Evolutionary conservation across 2,329 filamentous ascomycete genomes (phyloP).

Genomic region (Taxawa tesnikishii): DNA sequence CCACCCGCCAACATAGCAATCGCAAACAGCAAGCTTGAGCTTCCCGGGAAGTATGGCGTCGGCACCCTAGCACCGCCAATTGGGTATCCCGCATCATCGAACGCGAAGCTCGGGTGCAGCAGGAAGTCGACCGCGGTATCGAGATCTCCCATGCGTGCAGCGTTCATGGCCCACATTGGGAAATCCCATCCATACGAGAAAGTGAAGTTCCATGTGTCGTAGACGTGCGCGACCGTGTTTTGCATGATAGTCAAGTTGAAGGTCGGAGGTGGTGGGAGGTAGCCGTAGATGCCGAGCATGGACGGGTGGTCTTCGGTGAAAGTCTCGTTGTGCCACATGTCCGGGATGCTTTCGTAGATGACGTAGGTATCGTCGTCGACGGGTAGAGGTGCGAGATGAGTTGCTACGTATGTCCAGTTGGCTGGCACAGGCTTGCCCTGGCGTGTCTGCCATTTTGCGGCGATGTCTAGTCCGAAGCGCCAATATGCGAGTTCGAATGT

Average conservation of each 20-base stretch:
- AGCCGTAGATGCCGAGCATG: conserved; percentile 18
- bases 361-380: conserved; percentile 38
- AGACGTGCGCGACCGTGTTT: conserved; percentile 17
- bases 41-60: conserved; percentile 3
- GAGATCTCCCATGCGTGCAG: conserved; percentile 1
- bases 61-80: conserved; percentile 1
- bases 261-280: conserved; percentile 17
- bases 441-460: conserved; percentile 39
- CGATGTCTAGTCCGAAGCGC: conserved; percentile 46
- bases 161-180: conserved; percentile 1
- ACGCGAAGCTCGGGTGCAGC: conserved; percentile 1
- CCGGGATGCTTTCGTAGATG: conserved; percentile 39
- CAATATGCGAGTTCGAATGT: conserved; percentile 50
- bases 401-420: conserved; percentile 35
- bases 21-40: conserved; percentile 2
- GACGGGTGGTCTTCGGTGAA: conserved; percentile 19
- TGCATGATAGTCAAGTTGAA: conserved; percentile 19
- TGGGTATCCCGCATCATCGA: conserved; percentile 2
- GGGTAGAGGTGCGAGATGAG: conserved; percentile 43
- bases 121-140: background rate
- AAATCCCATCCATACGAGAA: conserved; percentile 21
- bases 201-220: conserved; percentile 22
- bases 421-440: conserved; percentile 30
- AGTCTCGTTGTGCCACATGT: conserved; percentile 20
- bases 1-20: conserved; percentile 3